These are phyloP conservation scores for Suillus brevipes DNA, from an alignment of 768 basidiomycete genomes.

Conservation along the genomic window DNA sequence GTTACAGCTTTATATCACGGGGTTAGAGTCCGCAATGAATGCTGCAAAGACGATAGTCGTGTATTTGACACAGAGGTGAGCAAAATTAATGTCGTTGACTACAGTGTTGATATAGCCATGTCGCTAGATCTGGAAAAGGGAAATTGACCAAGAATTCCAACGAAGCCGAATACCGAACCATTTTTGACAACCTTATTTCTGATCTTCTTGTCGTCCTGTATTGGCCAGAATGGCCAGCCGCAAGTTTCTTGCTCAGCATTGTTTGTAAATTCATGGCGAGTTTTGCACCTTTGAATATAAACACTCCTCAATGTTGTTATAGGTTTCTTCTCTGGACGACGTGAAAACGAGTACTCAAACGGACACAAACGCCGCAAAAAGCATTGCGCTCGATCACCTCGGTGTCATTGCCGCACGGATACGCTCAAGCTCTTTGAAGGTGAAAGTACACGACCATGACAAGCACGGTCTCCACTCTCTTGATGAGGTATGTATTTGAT, in stretches of 20 bases:
- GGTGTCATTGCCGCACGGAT: slow-evolving; percentile 90
- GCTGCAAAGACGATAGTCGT: slow-evolving; percentile 83
- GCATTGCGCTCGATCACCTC: slow-evolving; percentile 89
- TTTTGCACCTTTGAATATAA: not conserved
- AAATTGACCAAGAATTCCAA: slow-evolving; percentile 89
- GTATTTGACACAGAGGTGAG: slow-evolving; percentile 68
- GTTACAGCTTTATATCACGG: slow-evolving; percentile 66
- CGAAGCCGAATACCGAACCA: slow-evolving; percentile 90
- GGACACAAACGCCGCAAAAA: slow-evolving; percentile 85
- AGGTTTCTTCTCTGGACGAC: slow-evolving; percentile 86
- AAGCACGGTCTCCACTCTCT: slow-evolving; percentile 51
- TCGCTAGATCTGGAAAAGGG: slow-evolving; percentile 73
- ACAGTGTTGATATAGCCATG: slow-evolving; percentile 14
- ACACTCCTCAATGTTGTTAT: not conserved
- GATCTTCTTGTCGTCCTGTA: slow-evolving; percentile 87
- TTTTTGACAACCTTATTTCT: slow-evolving; percentile 88
- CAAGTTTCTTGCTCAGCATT: slow-evolving; percentile 76
- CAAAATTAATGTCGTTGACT: not conserved
- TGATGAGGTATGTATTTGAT: slow-evolving; percentile 58
- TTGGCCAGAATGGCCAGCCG: slow-evolving; percentile 98
- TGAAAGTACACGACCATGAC: slow-evolving; percentile 29
- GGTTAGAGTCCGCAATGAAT: slow-evolving; percentile 78
- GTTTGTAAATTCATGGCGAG: slow-evolving; percentile 84
- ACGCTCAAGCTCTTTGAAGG: slow-evolving; percentile 52
- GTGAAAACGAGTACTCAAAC: slow-evolving; percentile 60